These are phyloP conservation scores for Naganishia albida DNA, from an alignment of 1,284 basidiomycete genomes.

Conservation along the genomic window DNA sequence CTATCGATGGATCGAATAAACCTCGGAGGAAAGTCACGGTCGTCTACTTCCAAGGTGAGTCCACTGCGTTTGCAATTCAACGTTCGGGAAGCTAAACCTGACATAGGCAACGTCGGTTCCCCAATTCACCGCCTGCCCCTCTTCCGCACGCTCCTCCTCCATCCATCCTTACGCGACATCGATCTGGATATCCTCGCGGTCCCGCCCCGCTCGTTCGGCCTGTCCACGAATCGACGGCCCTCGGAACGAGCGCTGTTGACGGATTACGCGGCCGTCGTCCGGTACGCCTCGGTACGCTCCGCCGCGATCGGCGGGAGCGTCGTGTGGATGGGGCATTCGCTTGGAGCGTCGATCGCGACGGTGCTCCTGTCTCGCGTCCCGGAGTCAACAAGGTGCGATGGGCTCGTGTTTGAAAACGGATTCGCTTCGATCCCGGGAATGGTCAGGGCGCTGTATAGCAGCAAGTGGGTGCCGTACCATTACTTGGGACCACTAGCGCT, in stretches of 20 bases:
- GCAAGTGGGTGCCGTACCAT: slow-evolving; percentile 59
- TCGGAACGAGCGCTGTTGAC: slow-evolving; percentile 54
- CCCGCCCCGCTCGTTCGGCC: slow-evolving; percentile 57
- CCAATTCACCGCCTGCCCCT: slow-evolving; percentile 58
- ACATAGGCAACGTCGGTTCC: slow-evolving; percentile 60
- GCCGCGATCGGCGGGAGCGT: slow-evolving; percentile 36
- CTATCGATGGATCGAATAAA: slow-evolving; percentile 14
- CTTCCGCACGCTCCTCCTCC: slow-evolving; percentile 52
- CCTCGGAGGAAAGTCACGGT: slow-evolving; percentile 41
- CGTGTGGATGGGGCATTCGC: slow-evolving; percentile 59
- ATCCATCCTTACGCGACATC: slow-evolving; percentile 12
- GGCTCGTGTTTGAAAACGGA: slow-evolving; percentile 60
- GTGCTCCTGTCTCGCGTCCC: slow-evolving; percentile 47
- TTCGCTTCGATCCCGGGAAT: slow-evolving; percentile 60
- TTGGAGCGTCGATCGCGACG: slow-evolving; percentile 58
- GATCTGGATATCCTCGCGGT: slow-evolving; percentile 50
- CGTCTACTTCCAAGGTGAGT: slow-evolving; percentile 55
- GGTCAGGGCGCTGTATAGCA: slow-evolving; percentile 59
- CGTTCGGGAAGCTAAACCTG: not conserved
- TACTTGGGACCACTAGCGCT: slow-evolving; percentile 57
- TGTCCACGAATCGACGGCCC: slow-evolving; percentile 50
- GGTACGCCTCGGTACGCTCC: slow-evolving; percentile 44
- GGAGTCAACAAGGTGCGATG: slow-evolving; percentile 37
- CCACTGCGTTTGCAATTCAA: not conserved
- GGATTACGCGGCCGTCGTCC: slow-evolving; percentile 55